These are phyloP conservation scores for Lipomyces sp. DNA, from an alignment of 805 yeast genomes.

Conservation along the genomic window DNA sequence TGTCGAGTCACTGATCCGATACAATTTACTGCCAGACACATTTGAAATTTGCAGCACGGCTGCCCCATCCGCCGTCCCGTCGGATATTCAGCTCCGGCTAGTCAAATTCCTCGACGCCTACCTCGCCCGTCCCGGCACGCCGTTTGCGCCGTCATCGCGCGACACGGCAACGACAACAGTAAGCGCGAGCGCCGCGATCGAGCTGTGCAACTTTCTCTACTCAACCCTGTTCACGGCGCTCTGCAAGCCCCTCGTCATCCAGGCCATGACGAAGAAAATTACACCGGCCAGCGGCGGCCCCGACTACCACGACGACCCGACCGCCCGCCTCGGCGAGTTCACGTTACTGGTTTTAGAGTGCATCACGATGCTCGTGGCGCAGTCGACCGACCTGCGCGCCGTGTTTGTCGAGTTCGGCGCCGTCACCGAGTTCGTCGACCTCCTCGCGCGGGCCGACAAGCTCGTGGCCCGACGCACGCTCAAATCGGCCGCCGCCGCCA, in stretches of 20 bases:
- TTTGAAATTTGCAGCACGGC: not conserved
- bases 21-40: not conserved
- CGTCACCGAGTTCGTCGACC: conserved; percentile 13
- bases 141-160: not conserved
- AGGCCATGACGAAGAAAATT: conserved; percentile 15
- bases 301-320: not conserved
- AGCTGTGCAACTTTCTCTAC: conserved; percentile 12
- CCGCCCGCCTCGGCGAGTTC: conserved; percentile 1
- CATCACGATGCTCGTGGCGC: conserved; percentile 3
- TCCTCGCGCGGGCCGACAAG: conserved; percentile 12
- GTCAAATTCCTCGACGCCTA: conserved; percentile 22
- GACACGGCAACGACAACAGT: not conserved
- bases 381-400: conserved; percentile 1
- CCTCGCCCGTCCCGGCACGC: conserved; percentile 3
- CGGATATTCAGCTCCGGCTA: conserved; percentile 9
- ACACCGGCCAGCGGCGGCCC: too few relatives aligned
- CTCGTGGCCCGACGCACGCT: conserved; percentile 17
- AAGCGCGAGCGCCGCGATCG: not conserved
- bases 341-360: conserved; percentile 5
- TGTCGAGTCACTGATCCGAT: not conserved
- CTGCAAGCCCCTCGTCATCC: conserved; percentile 14
- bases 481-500: conserved; percentile 4
- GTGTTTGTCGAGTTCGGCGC: conserved; percentile 9
- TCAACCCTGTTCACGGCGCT: conserved; percentile 4
- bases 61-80: not conserved